A percentile compares a stretch with the other conserved stretches of the same genome.
Conservation (phyloP, 768 basidiomycete species). For the Rhodotorula graminis region DNA sequence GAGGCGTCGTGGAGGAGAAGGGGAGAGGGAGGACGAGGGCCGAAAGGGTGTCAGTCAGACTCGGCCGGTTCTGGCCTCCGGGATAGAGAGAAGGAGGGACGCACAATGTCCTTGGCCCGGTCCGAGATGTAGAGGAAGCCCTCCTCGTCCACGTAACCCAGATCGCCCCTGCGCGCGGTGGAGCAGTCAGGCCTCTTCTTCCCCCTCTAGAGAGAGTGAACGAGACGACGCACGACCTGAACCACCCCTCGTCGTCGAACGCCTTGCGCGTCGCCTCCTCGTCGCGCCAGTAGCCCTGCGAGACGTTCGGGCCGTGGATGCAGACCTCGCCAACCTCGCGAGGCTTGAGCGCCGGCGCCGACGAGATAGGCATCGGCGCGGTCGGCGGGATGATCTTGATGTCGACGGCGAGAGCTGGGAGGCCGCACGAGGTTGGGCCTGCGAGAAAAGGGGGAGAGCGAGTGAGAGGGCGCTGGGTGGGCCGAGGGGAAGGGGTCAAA, state of each 20-base stretch:
- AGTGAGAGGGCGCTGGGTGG: neutral
- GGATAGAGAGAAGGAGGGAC: neutral
- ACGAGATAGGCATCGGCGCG: slow-evolving; percentile 1
- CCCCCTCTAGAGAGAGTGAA: too few species aligned
- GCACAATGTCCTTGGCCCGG: slow-evolving; percentile 37
- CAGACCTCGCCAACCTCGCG: slow-evolving; percentile 43
- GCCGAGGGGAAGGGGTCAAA: slow-evolving; percentile 43
- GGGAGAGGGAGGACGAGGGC: too few species aligned
- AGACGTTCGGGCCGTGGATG: slow-evolving; percentile 39
- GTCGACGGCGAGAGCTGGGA: slow-evolving; percentile 58
- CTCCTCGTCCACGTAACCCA: slow-evolving; percentile 39
- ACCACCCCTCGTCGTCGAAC: slow-evolving; percentile 50
- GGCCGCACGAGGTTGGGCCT: slow-evolving; percentile 49
- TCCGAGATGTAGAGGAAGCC: slow-evolving; percentile 43
- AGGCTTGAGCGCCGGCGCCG: neutral
- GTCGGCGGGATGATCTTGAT: slow-evolving; percentile 52
- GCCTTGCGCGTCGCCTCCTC: slow-evolving; percentile 40
- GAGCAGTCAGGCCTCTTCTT: too few species aligned
- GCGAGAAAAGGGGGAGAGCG: neutral
- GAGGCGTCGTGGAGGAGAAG: too few species aligned
- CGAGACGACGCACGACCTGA: slow-evolving; percentile 43
- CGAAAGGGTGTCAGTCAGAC: too few species aligned
- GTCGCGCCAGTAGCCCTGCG: slow-evolving; percentile 38
- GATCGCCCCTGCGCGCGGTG: slow-evolving; percentile 27
- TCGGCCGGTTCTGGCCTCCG: too few species aligned